These are phyloP conservation scores for Saccharomyces hybrid DNA, from an alignment of 1,139 yeast genomes.

Conservation along the genomic window DNA sequence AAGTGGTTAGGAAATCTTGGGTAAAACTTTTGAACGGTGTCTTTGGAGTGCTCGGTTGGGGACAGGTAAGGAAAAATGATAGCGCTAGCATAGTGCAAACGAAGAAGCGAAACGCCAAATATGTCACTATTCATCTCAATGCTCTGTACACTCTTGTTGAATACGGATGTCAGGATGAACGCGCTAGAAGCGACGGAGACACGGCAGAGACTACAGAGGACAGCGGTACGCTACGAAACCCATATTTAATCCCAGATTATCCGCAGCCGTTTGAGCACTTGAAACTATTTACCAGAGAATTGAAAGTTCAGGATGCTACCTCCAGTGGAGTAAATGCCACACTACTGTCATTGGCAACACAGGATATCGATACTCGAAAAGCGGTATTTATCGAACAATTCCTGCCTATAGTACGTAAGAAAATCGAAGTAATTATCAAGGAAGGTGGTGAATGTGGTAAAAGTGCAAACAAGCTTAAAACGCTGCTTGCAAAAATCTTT, in stretches of 20 bases:
- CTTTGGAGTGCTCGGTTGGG: conserved; percentile 58
- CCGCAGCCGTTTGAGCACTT: conserved; percentile 57
- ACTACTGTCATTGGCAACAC: conserved; percentile 15
- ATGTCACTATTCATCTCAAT: conserved; percentile 32
- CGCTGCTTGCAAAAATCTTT: conserved; percentile 11
- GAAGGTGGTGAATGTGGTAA: conserved; percentile 76
- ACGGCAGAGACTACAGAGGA: conserved; percentile 7
- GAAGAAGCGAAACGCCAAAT: conserved; percentile 18
- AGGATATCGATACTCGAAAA: conserved; percentile 47
- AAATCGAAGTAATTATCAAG: conserved; percentile 45
- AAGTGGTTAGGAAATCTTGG: conserved; percentile 51
- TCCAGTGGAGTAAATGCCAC: conserved; percentile 10
- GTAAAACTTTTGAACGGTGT: conserved; percentile 50
- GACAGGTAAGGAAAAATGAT: conserved; percentile 24
- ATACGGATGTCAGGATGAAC: conserved; percentile 34
- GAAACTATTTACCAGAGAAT: conserved; percentile 42
- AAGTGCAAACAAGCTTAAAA: conserved; percentile 38
- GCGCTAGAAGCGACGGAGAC: conserved; percentile 5
- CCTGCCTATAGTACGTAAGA: conserved; percentile 41
- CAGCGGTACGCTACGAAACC: conserved; percentile 32
- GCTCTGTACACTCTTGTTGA: conserved; percentile 39
- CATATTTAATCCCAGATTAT: conserved; percentile 45
- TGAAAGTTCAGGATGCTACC: conserved; percentile 18
- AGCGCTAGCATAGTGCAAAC: conserved; percentile 18
- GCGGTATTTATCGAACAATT: conserved; percentile 50